These are phyloP conservation scores for Candida multigemmis DNA, from an alignment of 805 yeast genomes.

Conservation along the genomic window DNA sequence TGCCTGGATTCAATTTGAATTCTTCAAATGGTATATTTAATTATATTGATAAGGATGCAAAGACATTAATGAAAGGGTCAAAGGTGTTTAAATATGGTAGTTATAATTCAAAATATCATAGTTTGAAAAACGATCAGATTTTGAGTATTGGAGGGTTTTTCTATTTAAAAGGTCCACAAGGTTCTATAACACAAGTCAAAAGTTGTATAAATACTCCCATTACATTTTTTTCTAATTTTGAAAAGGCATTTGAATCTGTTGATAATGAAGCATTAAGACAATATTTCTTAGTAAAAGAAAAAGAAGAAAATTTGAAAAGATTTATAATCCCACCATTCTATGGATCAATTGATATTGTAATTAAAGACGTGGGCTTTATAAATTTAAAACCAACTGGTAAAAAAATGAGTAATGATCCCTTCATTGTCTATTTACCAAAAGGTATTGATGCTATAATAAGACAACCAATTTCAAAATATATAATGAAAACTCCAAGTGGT, in stretches of 20 bases:
- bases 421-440: constrained; percentile 41
- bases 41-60: constrained; percentile 6
- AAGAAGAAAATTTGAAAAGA: constrained; percentile 13
- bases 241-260: constrained; percentile 18
- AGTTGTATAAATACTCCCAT: constrained; percentile 34
- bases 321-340: constrained; percentile 62
- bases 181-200: constrained; percentile 38
- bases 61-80: constrained; percentile 4
- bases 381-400: constrained; percentile 53
- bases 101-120: constrained; percentile 19
- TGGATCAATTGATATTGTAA: constrained; percentile 57
- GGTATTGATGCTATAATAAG: constrained; percentile 41
- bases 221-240: constrained; percentile 19
- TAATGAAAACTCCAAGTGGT: constrained; percentile 26
- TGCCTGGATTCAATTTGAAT: constrained; percentile 35
- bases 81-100: constrained; percentile 19
- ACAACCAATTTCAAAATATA: constrained; percentile 38
- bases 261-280: too few relatives aligned
- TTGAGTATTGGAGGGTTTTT: constrained; percentile 55
- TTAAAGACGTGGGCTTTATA: constrained; percentile 57
- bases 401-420: constrained; percentile 13
- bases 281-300: constrained; percentile 24
- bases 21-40: constrained; percentile 20
- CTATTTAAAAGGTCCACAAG: constrained; percentile 45
- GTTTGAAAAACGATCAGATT: constrained; percentile 36